Evolutionary conservation across 73 alveolate genomes (phyloP).

Genomic region (Paramecium sonneborni): DNA sequence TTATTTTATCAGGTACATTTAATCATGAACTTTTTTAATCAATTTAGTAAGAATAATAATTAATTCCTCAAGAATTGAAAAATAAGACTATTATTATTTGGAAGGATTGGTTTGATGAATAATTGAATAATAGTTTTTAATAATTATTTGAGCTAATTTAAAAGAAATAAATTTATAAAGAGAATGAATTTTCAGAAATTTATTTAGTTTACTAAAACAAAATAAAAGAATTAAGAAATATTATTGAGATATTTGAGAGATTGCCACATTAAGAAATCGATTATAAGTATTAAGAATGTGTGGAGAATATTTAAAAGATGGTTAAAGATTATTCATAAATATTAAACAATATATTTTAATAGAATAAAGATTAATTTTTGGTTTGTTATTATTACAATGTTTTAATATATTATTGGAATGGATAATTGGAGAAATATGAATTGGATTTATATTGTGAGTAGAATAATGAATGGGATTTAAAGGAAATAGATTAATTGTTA

Average conservation of each 20-base stretch:
- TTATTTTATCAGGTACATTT: neutral
- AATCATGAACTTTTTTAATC: neutral
- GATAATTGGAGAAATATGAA: neutral
- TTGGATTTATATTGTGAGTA: neutral
- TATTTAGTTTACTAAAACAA: neutral
- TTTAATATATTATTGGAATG: neutral
- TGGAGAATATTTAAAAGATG: neutral
- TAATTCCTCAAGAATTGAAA: neutral
- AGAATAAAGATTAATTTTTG: neutral
- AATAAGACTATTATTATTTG: neutral
- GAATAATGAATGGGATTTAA: conserved; percentile 18
- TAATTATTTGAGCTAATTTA: neutral
- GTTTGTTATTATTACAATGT: neutral
- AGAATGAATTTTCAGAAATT: neutral
- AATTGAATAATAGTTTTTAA: neutral
- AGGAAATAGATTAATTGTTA: neutral
- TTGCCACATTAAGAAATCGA: neutral
- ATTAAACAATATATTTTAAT: conserved; percentile 11
- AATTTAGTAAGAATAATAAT: neutral
- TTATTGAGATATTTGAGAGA: neutral
- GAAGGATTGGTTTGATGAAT: neutral
- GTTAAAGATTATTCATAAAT: neutral
- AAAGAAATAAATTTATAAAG: neutral
- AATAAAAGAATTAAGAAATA: neutral
- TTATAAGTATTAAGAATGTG: neutral